Evolutionary conservation across 2,329 filamentous ascomycete species (phyloP), one percentile per base, ranked within the genome.

Genomic region (Ophiostoma novo-ulmi): DNA sequence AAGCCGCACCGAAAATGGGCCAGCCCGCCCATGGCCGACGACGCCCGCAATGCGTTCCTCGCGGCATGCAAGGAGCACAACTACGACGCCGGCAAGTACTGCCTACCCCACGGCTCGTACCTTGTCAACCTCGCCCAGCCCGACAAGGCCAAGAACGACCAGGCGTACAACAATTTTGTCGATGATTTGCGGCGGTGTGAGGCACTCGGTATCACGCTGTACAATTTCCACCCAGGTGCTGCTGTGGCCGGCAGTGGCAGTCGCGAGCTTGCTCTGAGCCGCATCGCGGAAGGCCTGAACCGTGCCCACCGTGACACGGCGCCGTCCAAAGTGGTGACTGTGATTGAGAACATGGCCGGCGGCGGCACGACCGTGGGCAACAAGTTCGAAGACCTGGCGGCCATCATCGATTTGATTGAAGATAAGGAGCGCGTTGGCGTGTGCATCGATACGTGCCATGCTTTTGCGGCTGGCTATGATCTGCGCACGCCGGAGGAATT

Each of bases 1-100:
- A 98, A 98, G 79, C 97, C 92, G 0, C 95, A 99, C 79, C 89
- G 94, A 70, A 98, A 97, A 82, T 99, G 95, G 95, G 85, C 87
- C 38, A 96, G 91, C 76, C 92, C 94, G 10, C 87, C 91, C 0
- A 84, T 99, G 52, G 84, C 90, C 36, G 80, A 87, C 55, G 88
- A 91, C 36, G 87, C 90, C 69, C 84, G 86, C 68, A 84, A 88
- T 61, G 85, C 88, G 55, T 99, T 98, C 81, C 86, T 86, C 70
- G 83, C 84, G 63, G 82, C 88, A 41, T 92, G 92, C 77, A 83
- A 86, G 68, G 81, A 89, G 68, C 88, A 94, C 78, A 81, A 82
- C 68, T 97, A 94, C 79, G 88, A 92, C 76, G 86, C 88, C 7
- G 84, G 83, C 71, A 86, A 87, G 77, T 89, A 92, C 80, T 87